phyloP scores from a whole-genome alignment of 495 filamentous ascomycete genomes.

The Staphylotrichum tortipilum region DNA sequence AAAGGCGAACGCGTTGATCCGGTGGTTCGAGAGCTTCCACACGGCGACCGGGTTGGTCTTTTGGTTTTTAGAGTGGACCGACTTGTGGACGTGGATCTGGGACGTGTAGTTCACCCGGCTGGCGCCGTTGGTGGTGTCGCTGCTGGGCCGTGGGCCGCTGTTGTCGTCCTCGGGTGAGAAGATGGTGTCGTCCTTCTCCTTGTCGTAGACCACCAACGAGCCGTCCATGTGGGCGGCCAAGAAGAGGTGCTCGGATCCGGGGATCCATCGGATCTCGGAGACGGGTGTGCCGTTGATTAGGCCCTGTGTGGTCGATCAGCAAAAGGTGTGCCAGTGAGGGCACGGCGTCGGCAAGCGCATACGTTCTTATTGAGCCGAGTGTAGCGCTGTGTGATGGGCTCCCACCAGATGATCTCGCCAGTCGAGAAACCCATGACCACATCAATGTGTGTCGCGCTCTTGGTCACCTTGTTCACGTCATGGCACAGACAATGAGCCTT shows the following conservation, averaged over 20 bases:
- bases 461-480: slow-evolving; percentile 80
- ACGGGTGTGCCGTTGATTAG: slow-evolving; percentile 79
- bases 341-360: slow-evolving; percentile 10
- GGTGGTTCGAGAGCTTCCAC: slow-evolving; percentile 85
- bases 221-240: slow-evolving; percentile 90
- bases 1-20: slow-evolving; percentile 81
- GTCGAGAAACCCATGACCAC: slow-evolving; percentile 92
- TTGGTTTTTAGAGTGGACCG: slow-evolving; percentile 84
- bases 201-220: slow-evolving; percentile 91
- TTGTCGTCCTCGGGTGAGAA: slow-evolving; percentile 45
- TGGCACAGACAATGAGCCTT: slow-evolving; percentile 94
- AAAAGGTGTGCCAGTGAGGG: background rate
- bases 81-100: slow-evolving; percentile 63
- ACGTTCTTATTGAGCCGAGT: slow-evolving; percentile 93
- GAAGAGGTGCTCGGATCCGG: slow-evolving; percentile 88
- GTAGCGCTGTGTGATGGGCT: slow-evolving; percentile 94
- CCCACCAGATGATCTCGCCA: slow-evolving; percentile 97
- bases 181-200: slow-evolving; percentile 88
- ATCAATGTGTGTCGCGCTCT: slow-evolving; percentile 70
- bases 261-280: slow-evolving; percentile 84
- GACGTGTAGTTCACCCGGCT: slow-evolving; percentile 24
- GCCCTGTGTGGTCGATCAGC: slow-evolving; percentile 51
- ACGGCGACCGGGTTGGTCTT: slow-evolving; percentile 83
- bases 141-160: slow-evolving; percentile 17
- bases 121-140: slow-evolving; percentile 24